Conservation (phyloP, 257 asterid genomes). For the Lavandula angustifolia region DNA sequence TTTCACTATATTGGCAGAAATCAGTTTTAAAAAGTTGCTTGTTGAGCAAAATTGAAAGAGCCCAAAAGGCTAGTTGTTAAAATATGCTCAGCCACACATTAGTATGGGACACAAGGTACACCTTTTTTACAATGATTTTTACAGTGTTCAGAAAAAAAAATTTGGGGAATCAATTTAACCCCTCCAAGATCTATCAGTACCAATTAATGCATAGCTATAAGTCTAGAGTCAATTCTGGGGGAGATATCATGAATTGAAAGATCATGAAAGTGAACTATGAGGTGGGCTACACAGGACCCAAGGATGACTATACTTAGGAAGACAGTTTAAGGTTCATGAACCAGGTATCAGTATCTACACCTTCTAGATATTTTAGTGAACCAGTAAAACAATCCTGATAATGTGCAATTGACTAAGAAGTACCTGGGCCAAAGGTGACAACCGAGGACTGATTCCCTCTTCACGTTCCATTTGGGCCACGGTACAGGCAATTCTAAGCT, state of each 20-base stretch:
- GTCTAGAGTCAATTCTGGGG: background rate
- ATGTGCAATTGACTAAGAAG: conserved; percentile 19
- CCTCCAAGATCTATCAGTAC: background rate
- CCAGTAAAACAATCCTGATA: background rate
- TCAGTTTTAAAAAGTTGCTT: too few relatives aligned
- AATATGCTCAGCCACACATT: too few relatives aligned
- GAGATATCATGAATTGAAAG: background rate
- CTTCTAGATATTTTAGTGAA: too few relatives aligned
- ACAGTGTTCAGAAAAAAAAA: too few relatives aligned
- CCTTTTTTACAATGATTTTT: too few relatives aligned
- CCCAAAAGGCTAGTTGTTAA: too few relatives aligned
- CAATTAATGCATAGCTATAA: background rate
- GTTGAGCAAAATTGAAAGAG: too few relatives aligned
- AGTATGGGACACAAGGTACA: too few relatives aligned
- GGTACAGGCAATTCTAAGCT: conserved; percentile 93
- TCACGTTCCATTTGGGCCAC: conserved; percentile 97
- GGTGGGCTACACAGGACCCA: background rate
- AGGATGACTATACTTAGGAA: background rate
- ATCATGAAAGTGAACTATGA: background rate
- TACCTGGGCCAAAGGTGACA: conserved; percentile 98
- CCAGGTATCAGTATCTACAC: too few relatives aligned
- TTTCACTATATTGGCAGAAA: background rate
- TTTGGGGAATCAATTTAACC: background rate
- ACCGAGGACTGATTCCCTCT: conserved; percentile 93
- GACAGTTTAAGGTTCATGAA: background rate